A percentile compares a stretch with the other conserved stretches of the same genome.
These are phyloP conservation scores for Fusarium austroafricanum DNA, from an alignment of 2,329 filamentous ascomycete species.

Conservation along the genomic window DNA sequence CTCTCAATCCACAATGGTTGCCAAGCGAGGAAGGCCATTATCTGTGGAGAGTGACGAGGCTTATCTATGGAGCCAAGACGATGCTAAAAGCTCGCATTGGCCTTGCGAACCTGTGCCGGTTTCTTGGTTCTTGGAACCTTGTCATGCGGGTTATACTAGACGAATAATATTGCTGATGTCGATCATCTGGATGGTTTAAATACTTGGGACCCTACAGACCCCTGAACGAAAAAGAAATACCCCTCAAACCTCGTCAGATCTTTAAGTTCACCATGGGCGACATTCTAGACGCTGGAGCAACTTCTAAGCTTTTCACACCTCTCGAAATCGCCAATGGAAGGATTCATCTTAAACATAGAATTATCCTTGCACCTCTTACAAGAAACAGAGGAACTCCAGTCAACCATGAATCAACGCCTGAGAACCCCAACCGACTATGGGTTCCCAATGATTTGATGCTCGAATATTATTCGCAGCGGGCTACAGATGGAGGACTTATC, in stretches of 20 bases:
- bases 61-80: background rate
- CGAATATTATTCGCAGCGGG: slow-evolving; percentile 59
- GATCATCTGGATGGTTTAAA: background rate
- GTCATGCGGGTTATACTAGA: background rate
- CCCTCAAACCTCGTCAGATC: background rate
- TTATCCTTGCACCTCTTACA: slow-evolving; percentile 64
- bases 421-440: slow-evolving; percentile 55
- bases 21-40: background rate
- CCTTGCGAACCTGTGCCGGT: background rate
- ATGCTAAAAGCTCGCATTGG: background rate
- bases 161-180: background rate
- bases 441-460: slow-evolving; percentile 56
- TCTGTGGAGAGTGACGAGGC: slow-evolving; percentile 4
- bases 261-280: slow-evolving; percentile 26
- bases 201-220: background rate
- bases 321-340: slow-evolving; percentile 55
- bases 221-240: background rate
- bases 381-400: slow-evolving; percentile 63
- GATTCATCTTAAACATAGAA: slow-evolving; percentile 61
- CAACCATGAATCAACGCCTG: slow-evolving; percentile 56
- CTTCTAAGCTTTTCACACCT: slow-evolving; percentile 49
- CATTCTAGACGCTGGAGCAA: slow-evolving; percentile 7
- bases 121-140: background rate
- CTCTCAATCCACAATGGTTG: background rate
- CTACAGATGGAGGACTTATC: slow-evolving; percentile 55